Conservation (phyloP, 371 early-diverging fungal species). For the Parasitella parasitica region DNA sequence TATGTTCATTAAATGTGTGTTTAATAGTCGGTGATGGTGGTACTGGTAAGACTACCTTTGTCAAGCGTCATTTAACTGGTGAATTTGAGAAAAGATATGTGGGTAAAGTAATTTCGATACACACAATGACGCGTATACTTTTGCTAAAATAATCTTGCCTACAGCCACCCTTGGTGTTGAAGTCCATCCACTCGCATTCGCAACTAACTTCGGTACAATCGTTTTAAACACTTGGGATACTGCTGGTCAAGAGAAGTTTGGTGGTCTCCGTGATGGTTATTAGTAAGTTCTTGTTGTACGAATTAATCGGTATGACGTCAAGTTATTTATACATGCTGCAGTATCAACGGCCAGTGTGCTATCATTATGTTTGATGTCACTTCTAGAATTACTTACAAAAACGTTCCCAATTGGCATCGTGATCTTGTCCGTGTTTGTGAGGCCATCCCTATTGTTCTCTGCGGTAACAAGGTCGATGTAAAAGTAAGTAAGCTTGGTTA, state of each 20-base stretch:
- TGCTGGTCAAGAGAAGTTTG: constrained; percentile 99
- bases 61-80: constrained; percentile 99
- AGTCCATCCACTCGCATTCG: constrained; percentile 96
- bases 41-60: constrained; percentile 99
- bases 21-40: constrained; percentile 98
- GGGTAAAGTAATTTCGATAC: constrained; percentile 63
- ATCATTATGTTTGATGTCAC: constrained; percentile 99
- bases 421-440: constrained; percentile 99
- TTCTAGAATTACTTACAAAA: constrained; percentile 99
- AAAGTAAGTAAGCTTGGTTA: constrained; percentile 51
- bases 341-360: constrained; percentile 99
- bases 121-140: constrained; percentile 8
- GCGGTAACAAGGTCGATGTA: constrained; percentile 99
- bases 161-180: constrained; percentile 99
- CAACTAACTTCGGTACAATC: constrained; percentile 96
- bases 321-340: constrained; percentile 18
- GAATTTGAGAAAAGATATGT: constrained; percentile 99
- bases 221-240: constrained; percentile 99
- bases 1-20: constrained; percentile 1
- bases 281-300: constrained; percentile 68
- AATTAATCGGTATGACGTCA: not conserved
- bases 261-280: constrained; percentile 99
- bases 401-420: constrained; percentile 99
- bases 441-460: constrained; percentile 99
- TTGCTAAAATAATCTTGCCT: not conserved